These are phyloP conservation scores for Mallotus nudiflorus DNA, from an alignment of 345 rosid genomes.

Conservation along the genomic window DNA sequence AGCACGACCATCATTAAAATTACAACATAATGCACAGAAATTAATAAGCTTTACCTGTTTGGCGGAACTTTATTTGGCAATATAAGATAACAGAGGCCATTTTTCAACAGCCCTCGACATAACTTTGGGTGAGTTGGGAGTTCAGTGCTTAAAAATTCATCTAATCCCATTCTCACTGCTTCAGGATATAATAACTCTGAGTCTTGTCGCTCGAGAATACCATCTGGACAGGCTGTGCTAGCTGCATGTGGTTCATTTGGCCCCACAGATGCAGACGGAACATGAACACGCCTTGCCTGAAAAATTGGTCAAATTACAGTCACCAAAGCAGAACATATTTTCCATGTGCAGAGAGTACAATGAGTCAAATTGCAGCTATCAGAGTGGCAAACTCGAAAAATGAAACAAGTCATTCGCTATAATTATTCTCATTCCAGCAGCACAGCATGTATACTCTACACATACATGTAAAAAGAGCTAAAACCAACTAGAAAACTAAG, in stretches of 20 bases:
- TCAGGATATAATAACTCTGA: constrained; percentile 53
- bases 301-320: constrained; percentile 15
- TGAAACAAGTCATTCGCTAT: not conserved
- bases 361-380: not conserved
- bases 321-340: not conserved
- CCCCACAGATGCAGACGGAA: constrained; percentile 75
- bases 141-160: constrained; percentile 58
- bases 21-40: constrained; percentile 1
- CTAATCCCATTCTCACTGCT: constrained; percentile 45
- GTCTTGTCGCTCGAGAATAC: constrained; percentile 71
- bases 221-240: constrained; percentile 82
- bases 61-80: constrained; percentile 97
- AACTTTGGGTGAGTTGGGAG: constrained; percentile 92
- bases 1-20: constrained; percentile 9
- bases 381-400: not conserved
- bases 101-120: constrained; percentile 76
- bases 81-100: constrained; percentile 95
- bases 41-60: constrained; percentile 56
- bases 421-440: not conserved
- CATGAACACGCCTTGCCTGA: constrained; percentile 48
- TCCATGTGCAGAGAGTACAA: not conserved
- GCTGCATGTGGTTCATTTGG: constrained; percentile 99
- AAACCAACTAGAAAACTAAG: not conserved
- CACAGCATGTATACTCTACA: not conserved
- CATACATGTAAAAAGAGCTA: not conserved